Base-by-base conservation (phyloP, 371 early-diverging fungal genomes). In the Rhizopus sp. region DNA sequence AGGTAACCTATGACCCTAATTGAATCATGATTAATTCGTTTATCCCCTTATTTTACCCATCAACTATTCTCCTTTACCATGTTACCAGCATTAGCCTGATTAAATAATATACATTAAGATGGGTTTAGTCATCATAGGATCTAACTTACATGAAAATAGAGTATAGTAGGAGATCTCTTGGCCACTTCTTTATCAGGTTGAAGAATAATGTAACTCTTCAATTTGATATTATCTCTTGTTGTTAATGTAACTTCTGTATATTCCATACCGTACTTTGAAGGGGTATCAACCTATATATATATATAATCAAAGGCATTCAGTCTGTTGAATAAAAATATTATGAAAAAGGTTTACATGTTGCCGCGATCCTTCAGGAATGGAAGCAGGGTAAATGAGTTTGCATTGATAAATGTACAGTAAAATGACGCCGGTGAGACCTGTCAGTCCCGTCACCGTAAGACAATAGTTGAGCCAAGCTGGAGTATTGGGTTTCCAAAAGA, bases 31-130 rank as follows among this genome's bases (percentile, higher is more conserved):
- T 38, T 17, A 16, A 59, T 49, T 15, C 9, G n/a, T 52, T 23
- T 57, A 12, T 37, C 34, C 6, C 46, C 41, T 37, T 34, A 33
- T 7, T 29, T 12, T 39, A 3, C 32, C 32, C 46, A 9, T n/a
- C 1, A 16, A 5, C 31, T 13, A 13, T 12, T n/a, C 15, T 45
- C 32, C 44, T 57, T 64, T 78, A 85, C 90, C 90, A 96, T 92
- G 69, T 97, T 97, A 31, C 98, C 98, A 13, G 97, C 96, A 66
- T 97, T 97, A 23, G 96, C 92, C 86, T 88, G 31, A 48, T 9
- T 32, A 42, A 57, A 33, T 17, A 32, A 46, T 12, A 55, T 34
- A 41, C 23, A 10, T 15, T 34, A 41, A 32, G 8, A 30, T 38
- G 3, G 13, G 3, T 4, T 0, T 39, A 23, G 13, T 8, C 13